A percentile compares a stretch with the other conserved stretches of the same genome.
These are phyloP conservation scores for Colletotrichum camelliae DNA, from an alignment of 2,329 filamentous ascomycete species.

Conservation along the genomic window DNA sequence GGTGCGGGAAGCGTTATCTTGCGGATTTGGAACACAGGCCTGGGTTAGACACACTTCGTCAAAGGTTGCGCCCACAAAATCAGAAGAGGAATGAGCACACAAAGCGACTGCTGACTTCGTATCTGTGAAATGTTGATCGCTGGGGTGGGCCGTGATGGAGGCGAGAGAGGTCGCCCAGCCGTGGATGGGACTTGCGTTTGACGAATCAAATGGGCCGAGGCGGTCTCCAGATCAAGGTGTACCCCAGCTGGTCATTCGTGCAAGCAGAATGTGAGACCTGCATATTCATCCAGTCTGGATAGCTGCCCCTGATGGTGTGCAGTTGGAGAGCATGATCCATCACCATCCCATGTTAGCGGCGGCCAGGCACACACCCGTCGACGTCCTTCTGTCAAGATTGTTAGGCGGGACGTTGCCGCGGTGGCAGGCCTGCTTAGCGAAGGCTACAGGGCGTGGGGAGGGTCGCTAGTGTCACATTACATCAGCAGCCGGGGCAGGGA, in stretches of 20 bases:
- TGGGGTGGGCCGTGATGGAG: neutral
- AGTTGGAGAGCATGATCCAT: slow-evolving; percentile 14
- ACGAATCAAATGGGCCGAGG: neutral
- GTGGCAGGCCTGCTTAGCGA: neutral
- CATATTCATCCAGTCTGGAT: neutral
- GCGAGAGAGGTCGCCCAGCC: neutral
- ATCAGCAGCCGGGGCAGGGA: slow-evolving; percentile 17
- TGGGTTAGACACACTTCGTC: neutral
- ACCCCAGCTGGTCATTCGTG: neutral
- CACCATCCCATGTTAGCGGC: slow-evolving; percentile 12
- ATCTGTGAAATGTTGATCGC: neutral
- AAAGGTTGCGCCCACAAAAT: neutral
- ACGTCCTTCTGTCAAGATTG: slow-evolving; percentile 4
- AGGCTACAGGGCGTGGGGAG: neutral
- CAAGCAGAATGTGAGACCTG: slow-evolving; percentile 17
- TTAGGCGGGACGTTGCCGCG: neutral
- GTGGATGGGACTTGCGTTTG: neutral
- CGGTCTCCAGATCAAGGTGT: neutral
- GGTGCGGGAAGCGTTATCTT: neutral
- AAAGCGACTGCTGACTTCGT: neutral
- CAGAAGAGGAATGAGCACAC: slow-evolving; percentile 36
- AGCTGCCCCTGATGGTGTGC: slow-evolving; percentile 10
- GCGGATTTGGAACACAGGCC: neutral
- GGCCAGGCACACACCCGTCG: slow-evolving; percentile 10
- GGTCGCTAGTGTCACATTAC: slow-evolving; percentile 16